Evolutionary conservation across 2,329 filamentous ascomycete species (phyloP).

Genomic region (Xylariomycetidae sp.): DNA sequence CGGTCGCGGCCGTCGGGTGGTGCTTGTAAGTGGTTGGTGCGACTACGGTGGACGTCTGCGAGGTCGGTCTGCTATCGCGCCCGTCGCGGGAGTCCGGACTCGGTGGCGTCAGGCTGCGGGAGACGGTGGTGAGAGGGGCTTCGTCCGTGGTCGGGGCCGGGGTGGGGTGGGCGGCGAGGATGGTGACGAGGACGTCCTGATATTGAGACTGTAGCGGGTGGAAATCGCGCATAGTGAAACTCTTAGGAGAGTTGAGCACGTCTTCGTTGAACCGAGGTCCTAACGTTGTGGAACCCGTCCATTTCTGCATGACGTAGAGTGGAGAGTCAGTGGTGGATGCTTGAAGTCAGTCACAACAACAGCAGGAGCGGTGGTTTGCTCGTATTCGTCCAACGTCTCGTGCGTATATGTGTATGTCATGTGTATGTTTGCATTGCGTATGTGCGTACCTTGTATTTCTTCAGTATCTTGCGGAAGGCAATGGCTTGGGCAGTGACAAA

Average conservation of each 20-base stretch:
- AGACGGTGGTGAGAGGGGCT: slow-evolving; percentile 8
- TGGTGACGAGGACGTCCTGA: slow-evolving; percentile 42
- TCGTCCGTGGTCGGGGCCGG: slow-evolving; percentile 9
- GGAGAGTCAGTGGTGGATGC: background rate
- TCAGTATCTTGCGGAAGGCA: slow-evolving; percentile 77
- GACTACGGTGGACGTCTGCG: slow-evolving; percentile 11
- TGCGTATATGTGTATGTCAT: no score
- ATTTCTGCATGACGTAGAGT: slow-evolving; percentile 52
- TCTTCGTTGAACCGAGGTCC: slow-evolving; percentile 62
- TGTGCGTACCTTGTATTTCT: slow-evolving; percentile 67
- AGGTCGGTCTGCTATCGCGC: slow-evolving; percentile 15
- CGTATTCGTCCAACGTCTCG: no score
- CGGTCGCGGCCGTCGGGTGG: slow-evolving; percentile 4
- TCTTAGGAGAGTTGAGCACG: slow-evolving; percentile 61
- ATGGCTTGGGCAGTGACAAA: slow-evolving; percentile 71
- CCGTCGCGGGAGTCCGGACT: no score
- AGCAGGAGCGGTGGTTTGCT: background rate
- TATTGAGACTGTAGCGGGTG: slow-evolving; percentile 44
- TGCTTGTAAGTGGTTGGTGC: slow-evolving; percentile 1
- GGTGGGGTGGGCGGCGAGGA: slow-evolving; percentile 42
- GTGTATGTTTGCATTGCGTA: slow-evolving; percentile 8
- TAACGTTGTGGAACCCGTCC: slow-evolving; percentile 69
- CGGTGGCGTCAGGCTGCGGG: slow-evolving; percentile 8
- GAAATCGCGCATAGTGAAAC: slow-evolving; percentile 67
- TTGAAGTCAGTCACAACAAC: background rate